Evolutionary conservation across 2,329 filamentous ascomycete species (phyloP).

Genomic region (Magnaporthales sp.): DNA sequence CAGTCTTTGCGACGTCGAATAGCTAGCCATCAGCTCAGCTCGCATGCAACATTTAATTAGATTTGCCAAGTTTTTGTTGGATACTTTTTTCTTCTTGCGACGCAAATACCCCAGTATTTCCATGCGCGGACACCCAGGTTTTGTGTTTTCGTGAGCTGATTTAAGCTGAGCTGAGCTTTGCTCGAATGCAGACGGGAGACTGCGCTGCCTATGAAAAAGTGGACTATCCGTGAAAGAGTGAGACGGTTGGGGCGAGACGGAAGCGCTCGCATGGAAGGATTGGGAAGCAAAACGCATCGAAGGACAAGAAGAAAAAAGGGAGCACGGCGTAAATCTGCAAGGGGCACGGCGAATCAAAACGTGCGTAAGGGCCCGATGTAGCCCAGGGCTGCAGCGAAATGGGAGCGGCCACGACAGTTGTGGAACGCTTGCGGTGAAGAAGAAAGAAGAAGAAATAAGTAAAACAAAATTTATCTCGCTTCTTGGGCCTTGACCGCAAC

Average conservation of each 20-base stretch:
- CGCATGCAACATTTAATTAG: not conserved
- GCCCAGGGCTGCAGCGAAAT: not conserved
- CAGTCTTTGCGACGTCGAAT: not conserved
- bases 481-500: not conserved
- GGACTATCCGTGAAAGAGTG: no score
- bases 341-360: not conserved
- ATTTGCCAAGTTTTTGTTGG: not conserved
- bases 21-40: not conserved
- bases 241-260: not conserved
- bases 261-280: not conserved
- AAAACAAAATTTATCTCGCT: not conserved
- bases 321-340: not conserved
- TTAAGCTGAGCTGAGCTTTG: not conserved
- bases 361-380: not conserved
- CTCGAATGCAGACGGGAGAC: no score
- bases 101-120: not conserved
- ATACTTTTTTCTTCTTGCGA: not conserved
- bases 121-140: not conserved
- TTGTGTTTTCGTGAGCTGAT: not conserved
- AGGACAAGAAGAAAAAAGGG: not conserved
- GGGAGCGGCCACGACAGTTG: not conserved
- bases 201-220: no score
- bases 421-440: not conserved
- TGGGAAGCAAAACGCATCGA: not conserved
- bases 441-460: not conserved